A percentile compares a stretch with the other conserved stretches of the same genome.
phyloP scores from a whole-genome alignment of 208 protist species.

The Acanthamoeba polyphaga region DNA sequence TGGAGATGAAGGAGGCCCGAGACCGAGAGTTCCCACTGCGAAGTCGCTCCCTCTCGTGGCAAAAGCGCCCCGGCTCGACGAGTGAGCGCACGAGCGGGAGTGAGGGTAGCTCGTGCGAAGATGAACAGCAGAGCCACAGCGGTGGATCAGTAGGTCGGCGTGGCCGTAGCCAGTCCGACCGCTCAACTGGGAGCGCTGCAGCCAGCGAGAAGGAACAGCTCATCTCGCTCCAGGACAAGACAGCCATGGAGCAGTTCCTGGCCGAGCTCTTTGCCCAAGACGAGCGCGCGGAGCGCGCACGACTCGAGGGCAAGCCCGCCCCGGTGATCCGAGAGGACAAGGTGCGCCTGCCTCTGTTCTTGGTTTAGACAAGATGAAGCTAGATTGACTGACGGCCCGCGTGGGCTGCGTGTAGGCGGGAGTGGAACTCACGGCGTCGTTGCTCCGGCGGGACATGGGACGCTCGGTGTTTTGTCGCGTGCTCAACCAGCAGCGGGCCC shows the following conservation, averaged over 20 bases:
- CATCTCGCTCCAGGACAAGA: conserved; percentile 25
- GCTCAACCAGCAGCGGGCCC: conserved; percentile 61
- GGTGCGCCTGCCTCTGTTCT: not conserved
- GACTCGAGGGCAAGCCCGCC: not conserved
- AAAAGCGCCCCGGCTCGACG: not conserved
- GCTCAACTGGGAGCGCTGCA: not conserved
- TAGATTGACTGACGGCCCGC: not conserved
- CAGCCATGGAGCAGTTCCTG: conserved; percentile 48
- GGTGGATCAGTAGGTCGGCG: not conserved
- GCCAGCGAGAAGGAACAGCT: not conserved
- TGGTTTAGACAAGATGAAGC: not conserved
- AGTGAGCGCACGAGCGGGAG: not conserved
- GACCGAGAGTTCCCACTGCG: not conserved
- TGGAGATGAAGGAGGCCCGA: not conserved
- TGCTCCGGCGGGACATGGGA: conserved; percentile 13
- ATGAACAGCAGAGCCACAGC: not conserved
- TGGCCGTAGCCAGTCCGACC: not conserved
- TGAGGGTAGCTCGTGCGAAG: not conserved
- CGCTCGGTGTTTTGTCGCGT: conserved; percentile 35
- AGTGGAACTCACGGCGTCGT: not conserved
- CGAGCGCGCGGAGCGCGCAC: conserved; percentile 20
- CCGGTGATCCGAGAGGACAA: not conserved
- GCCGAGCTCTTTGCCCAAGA: conserved; percentile 18
- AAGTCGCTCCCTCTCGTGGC: conserved; percentile 12
- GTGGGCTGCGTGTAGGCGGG: not conserved